A percentile compares a stretch with the other conserved stretches of the same genome.
phyloP scores from a whole-genome alignment of 2,329 filamentous ascomycete species.

The Mycosphaerelloides madeirae region DNA sequence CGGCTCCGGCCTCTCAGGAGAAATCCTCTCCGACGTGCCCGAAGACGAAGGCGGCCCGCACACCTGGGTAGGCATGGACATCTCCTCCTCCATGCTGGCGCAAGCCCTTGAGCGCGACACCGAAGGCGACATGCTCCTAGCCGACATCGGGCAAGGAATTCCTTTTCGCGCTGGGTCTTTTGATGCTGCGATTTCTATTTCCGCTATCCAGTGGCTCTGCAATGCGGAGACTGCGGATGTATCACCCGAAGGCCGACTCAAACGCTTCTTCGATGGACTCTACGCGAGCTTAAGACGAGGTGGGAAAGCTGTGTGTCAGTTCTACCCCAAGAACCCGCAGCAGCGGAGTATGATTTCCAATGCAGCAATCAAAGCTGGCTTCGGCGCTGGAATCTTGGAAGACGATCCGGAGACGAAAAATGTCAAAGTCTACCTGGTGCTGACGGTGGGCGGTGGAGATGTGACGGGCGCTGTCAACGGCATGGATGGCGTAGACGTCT shows the following conservation, averaged over 20 bases:
- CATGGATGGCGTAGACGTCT: constrained; percentile 76
- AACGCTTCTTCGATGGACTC: constrained; percentile 85
- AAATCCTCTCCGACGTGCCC: constrained; percentile 74
- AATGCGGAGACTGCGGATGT: constrained; percentile 89
- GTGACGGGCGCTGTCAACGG: constrained; percentile 86
- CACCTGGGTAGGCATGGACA: constrained; percentile 95
- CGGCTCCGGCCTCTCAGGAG: constrained; percentile 87
- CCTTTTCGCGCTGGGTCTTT: constrained; percentile 90
- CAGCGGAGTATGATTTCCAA: constrained; percentile 89
- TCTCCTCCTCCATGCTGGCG: constrained; percentile 94
- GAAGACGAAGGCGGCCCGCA: constrained; percentile 76
- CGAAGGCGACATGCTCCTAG: constrained; percentile 87
- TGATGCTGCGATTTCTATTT: constrained; percentile 91
- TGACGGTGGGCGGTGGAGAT: constrained; percentile 76
- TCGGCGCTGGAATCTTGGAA: constrained; percentile 89
- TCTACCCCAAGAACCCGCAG: constrained; percentile 92
- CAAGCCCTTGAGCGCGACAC: constrained; percentile 87
- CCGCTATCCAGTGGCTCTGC: constrained; percentile 96
- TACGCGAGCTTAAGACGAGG: constrained; percentile 81
- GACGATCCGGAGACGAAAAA: constrained; percentile 97
- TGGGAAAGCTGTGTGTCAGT: constrained; percentile 89
- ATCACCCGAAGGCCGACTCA: constrained; percentile 69
- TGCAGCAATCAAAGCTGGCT: constrained; percentile 88
- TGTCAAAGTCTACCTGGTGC: constrained; percentile 88
- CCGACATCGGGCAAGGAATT: constrained; percentile 91